phyloP scores from a whole-genome alignment of 805 yeast genomes.

The Metschnikowia noctiluminum region DNA sequence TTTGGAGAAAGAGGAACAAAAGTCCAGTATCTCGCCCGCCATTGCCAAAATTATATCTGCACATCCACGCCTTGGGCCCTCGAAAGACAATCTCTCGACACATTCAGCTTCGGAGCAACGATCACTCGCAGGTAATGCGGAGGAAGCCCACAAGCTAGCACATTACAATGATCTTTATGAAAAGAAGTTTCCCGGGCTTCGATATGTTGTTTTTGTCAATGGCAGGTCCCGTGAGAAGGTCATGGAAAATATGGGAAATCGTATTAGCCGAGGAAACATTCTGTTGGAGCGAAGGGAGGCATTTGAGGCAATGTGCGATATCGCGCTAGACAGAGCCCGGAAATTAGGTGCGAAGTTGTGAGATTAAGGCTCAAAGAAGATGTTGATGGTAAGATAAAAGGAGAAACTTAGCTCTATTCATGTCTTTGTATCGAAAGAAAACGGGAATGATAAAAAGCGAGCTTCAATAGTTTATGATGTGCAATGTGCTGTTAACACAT shows the following conservation, averaged over 20 bases:
- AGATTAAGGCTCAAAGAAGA: neutral
- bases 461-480: too few relatives aligned
- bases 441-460: too few relatives aligned
- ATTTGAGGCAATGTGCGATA: slow-evolving; percentile 86
- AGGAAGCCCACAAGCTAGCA: slow-evolving; percentile 49
- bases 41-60: slow-evolving; percentile 70
- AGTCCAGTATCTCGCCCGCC: slow-evolving; percentile 16
- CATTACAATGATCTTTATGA: slow-evolving; percentile 64
- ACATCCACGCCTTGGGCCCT: slow-evolving; percentile 84
- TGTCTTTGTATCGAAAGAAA: too few relatives aligned
- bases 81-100: slow-evolving; percentile 47
- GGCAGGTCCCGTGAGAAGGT: slow-evolving; percentile 68
- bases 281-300: slow-evolving; percentile 60
- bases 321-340: slow-evolving; percentile 73
- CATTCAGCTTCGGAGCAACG: slow-evolving; percentile 74
- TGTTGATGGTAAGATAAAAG: too few relatives aligned
- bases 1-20: slow-evolving; percentile 23
- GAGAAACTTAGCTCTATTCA: too few relatives aligned
- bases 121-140: slow-evolving; percentile 48
- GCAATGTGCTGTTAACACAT: too few relatives aligned
- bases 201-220: slow-evolving; percentile 87
- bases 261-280: slow-evolving; percentile 54
- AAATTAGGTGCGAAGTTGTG: slow-evolving; percentile 44
- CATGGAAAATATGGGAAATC: slow-evolving; percentile 43
- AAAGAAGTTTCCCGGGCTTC: slow-evolving; percentile 55